Percentiles rank a stretch among this genome's conserved stretches.
Evolutionary conservation across 768 basidiomycete species (phyloP).

Genomic region (Pleurotus platypus): DNA sequence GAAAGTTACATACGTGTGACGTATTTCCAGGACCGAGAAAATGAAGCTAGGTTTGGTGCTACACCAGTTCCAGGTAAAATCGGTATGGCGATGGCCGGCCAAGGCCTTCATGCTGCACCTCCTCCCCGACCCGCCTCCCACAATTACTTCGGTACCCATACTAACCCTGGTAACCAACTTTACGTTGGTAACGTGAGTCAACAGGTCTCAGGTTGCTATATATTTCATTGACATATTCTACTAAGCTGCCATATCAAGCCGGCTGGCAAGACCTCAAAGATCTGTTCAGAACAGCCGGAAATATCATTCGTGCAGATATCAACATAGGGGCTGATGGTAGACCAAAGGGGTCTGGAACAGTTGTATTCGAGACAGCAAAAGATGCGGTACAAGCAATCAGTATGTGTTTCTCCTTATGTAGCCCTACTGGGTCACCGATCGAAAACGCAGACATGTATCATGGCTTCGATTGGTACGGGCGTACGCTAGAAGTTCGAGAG

Average conservation of each 20-base stretch:
- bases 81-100: constrained; percentile 94
- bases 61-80: constrained; percentile 96
- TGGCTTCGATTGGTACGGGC: constrained; percentile 97
- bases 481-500: constrained; percentile 93
- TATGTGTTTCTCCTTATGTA: constrained; percentile 34
- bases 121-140: constrained; percentile 83
- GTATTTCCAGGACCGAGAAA: constrained; percentile 82
- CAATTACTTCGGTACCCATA: constrained; percentile 59
- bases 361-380: constrained; percentile 88
- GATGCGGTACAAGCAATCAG: constrained; percentile 92
- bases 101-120: constrained; percentile 73
- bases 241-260: constrained; percentile 90
- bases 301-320: constrained; percentile 94
- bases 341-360: constrained; percentile 96
- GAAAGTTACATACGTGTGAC: not conserved
- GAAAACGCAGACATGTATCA: constrained; percentile 80
- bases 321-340: constrained; percentile 90
- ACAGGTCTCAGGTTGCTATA: not conserved
- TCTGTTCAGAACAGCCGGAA: constrained; percentile 91
- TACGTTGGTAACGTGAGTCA: constrained; percentile 84
- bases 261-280: constrained; percentile 99
- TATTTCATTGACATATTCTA: not conserved
- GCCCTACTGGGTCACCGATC: constrained; percentile 7
- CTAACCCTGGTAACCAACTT: constrained; percentile 85
- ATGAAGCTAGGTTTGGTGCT: constrained; percentile 91